A percentile compares a stretch with the other conserved stretches of the same genome.
Conservation (phyloP, 2,329 filamentous ascomycete species). For the Colletotrichum spinosum region DNA sequence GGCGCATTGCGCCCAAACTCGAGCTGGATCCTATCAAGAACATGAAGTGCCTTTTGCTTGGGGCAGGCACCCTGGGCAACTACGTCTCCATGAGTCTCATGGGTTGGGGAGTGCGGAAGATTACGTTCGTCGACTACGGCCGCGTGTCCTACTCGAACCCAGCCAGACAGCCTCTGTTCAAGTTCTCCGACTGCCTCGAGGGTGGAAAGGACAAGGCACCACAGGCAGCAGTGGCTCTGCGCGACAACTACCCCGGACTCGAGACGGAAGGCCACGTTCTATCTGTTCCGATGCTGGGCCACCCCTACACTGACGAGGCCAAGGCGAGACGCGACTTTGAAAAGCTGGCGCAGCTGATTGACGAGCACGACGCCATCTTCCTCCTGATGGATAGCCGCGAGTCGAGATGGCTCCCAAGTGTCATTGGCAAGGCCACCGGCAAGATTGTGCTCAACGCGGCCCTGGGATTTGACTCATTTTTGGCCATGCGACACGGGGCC, state of each 20-base stretch:
- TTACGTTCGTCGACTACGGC: slow-evolving; percentile 96
- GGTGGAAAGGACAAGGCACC: slow-evolving; percentile 88
- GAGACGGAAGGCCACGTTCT: slow-evolving; percentile 83
- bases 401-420: slow-evolving; percentile 92
- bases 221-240: slow-evolving; percentile 82
- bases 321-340: slow-evolving; percentile 81
- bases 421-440: slow-evolving; percentile 92
- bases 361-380: slow-evolving; percentile 91
- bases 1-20: slow-evolving; percentile 91
- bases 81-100: slow-evolving; percentile 93
- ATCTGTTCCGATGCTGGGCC: slow-evolving; percentile 94
- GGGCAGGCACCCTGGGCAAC: slow-evolving; percentile 91
- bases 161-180: slow-evolving; percentile 92
- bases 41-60: slow-evolving; percentile 89
- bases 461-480: slow-evolving; percentile 94
- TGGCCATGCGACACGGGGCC: slow-evolving; percentile 95
- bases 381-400: slow-evolving; percentile 97
- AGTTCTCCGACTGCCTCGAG: slow-evolving; percentile 87
- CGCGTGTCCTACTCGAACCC: slow-evolving; percentile 96
- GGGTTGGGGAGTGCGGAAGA: slow-evolving; percentile 95
- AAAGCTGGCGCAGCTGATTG: slow-evolving; percentile 78
- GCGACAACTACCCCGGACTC: slow-evolving; percentile 90
- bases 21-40: slow-evolving; percentile 90
- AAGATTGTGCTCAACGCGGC: slow-evolving; percentile 99
- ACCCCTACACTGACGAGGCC: slow-evolving; percentile 80